Evolutionary conservation across 306 rosid genomes (phyloP), one percentile per base, ranked within the genome.

Genomic region (Ammopiptanthus mongolicus): DNA sequence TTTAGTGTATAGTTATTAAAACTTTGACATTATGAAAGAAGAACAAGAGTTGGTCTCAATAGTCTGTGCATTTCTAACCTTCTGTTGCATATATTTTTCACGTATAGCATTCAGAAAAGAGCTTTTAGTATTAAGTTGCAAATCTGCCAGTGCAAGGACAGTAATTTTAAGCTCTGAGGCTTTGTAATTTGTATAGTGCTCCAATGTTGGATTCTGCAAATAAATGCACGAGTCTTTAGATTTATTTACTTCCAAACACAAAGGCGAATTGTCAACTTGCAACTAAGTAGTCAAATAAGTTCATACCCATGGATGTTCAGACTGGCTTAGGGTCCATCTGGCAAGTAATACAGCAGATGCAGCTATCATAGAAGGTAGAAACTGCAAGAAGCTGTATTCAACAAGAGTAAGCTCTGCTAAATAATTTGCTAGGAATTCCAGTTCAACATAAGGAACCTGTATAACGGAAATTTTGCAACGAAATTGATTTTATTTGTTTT

Each of bases 261-360:
- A 41, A 11, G n/a, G 17, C 17, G 70, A 42, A 60, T 36, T 36
- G 25, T 67, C 21, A 41, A 60, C 17, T 31, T 69, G 64, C 46
- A 61, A 8, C 4, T 46, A 22, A 19, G 58, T 59, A 52, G 70
- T 62, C 50, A 59, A 46, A 66, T 18, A 76, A 62, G 47, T 75
- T 56, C 89, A 73, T 48, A 91, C 98, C 98, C 97, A 91, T 76
- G 98, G 96, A 73, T 89, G 85, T 64, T 88, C 90, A 58, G 86
- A 80, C 34, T 85, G 90, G 79, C 82, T 66, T 60, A 91, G 90
- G 13, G 91, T 89, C 98, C 98, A 93, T 88, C 86, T 93, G 36
- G 98, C 97, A 29, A 93, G 96, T 85, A 91, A 91, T n/a, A 93
- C 91, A 55, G 89, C 92, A 36, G 98, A 90, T 61, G 96, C 97